A percentile compares a stretch with the other conserved stretches of the same genome.
phyloP scores from a whole-genome alignment of 2,329 filamentous ascomycete species.

The Grosmannia penicillata region DNA sequence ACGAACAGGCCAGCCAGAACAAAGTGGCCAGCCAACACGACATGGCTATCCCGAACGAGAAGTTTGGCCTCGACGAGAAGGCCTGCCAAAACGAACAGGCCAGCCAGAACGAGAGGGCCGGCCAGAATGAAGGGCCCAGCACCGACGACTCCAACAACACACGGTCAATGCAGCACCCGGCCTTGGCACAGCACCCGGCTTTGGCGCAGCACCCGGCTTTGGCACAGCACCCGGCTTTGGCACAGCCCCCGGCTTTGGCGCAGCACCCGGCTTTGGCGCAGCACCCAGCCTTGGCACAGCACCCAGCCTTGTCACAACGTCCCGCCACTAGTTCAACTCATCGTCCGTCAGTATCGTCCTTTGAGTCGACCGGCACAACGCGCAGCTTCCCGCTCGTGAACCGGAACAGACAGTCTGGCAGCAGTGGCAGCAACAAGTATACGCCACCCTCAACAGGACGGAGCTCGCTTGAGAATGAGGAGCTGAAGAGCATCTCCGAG shows the following conservation, averaged over 20 bases:
- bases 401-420: slow-evolving; percentile 7
- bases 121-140: too few species aligned
- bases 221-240: slow-evolving; percentile 23
- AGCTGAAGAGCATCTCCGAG: slow-evolving; percentile 31
- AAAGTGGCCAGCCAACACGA: too few species aligned
- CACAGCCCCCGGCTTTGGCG: slow-evolving; percentile 4
- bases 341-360: slow-evolving; percentile 40
- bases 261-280: slow-evolving; percentile 23
- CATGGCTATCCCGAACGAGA: too few species aligned
- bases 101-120: too few species aligned
- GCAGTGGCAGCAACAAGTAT: slow-evolving; percentile 1
- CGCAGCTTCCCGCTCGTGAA: slow-evolving; percentile 46
- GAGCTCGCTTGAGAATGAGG: slow-evolving; percentile 24
- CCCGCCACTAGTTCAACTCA: slow-evolving; percentile 33
- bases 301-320: slow-evolving; percentile 21
- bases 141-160: too few species aligned
- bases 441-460: background rate
- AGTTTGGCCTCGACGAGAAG: too few species aligned
- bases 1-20: too few species aligned
- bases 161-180: too few species aligned
- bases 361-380: slow-evolving; percentile 42
- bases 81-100: too few species aligned
- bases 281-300: slow-evolving; percentile 14
- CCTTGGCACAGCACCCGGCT: slow-evolving; percentile 7
- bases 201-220: slow-evolving; percentile 1